Conservation (phyloP, 2,329 filamentous ascomycete genomes). For the Epicoccum nigrum region DNA sequence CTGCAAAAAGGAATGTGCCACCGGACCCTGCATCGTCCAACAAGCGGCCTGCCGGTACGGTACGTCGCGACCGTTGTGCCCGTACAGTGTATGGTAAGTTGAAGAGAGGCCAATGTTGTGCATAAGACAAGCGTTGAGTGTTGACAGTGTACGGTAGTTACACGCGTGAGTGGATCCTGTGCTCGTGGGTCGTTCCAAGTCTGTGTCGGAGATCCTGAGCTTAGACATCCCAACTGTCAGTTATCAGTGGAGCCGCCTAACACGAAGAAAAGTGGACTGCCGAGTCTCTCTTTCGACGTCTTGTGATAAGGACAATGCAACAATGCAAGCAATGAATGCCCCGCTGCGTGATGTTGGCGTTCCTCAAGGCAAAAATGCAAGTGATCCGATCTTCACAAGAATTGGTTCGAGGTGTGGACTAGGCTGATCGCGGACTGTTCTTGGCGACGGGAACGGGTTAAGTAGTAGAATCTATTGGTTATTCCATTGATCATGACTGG, state of each 20-base stretch:
- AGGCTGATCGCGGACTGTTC: conserved; percentile 3
- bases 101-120: conserved; percentile 3
- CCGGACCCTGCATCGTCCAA: conserved; percentile 3
- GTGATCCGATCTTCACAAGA: background rate
- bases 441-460: conserved; percentile 8
- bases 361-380: background rate
- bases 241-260: conserved; percentile 17
- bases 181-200: conserved; percentile 7
- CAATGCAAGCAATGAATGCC: background rate
- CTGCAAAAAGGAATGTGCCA: conserved; percentile 1
- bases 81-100: conserved; percentile 15
- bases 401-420: background rate
- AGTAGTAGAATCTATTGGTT: background rate
- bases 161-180: conserved; percentile 10
- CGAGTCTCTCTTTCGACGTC: conserved; percentile 10
- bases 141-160: conserved; percentile 13
- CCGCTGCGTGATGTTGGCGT: background rate
- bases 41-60: conserved; percentile 1
- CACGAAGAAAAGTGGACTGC: conserved; percentile 17
- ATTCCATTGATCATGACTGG: conserved; percentile 3
- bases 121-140: conserved; percentile 4
- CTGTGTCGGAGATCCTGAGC: conserved; percentile 12
- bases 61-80: background rate
- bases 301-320: conserved; percentile 10
- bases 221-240: conserved; percentile 11